Conservation (phyloP, 305 asterid genomes). For the Fraxinus xanthoxyloides region DNA sequence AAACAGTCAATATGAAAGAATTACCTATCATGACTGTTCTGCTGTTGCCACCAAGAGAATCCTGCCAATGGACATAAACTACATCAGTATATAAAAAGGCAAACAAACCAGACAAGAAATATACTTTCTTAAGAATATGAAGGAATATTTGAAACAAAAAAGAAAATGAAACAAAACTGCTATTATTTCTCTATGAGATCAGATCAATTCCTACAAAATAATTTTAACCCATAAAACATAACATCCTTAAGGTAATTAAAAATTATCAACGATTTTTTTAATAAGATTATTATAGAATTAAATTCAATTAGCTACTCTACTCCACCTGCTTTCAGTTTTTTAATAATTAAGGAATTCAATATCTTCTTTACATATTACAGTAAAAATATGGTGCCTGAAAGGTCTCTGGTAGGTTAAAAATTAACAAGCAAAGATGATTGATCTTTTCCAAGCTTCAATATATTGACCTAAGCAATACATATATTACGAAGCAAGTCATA, state of each 20-base stretch:
- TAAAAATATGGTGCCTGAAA: not conserved
- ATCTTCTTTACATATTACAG: not conserved
- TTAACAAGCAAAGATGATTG: not conserved
- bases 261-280: not conserved
- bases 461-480: not conserved
- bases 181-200: not conserved
- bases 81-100: not conserved
- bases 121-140: not conserved
- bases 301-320: not conserved
- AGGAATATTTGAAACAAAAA: not conserved
- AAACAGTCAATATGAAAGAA: not conserved
- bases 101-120: conserved; percentile 4
- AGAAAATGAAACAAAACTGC: not conserved
- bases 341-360: not conserved
- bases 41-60: conserved; percentile 99
- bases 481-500: not conserved
- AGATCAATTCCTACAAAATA: conserved; percentile 5
- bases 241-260: not conserved
- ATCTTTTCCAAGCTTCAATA: not conserved
- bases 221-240: not conserved
- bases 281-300: not conserved
- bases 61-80: conserved; percentile 49
- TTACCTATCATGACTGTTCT: conserved; percentile 99
- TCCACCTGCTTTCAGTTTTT: not conserved
- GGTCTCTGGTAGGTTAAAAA: not conserved